Evolutionary conservation across 1,139 yeast species (phyloP).

Genomic region (Kazachstania sp.): DNA sequence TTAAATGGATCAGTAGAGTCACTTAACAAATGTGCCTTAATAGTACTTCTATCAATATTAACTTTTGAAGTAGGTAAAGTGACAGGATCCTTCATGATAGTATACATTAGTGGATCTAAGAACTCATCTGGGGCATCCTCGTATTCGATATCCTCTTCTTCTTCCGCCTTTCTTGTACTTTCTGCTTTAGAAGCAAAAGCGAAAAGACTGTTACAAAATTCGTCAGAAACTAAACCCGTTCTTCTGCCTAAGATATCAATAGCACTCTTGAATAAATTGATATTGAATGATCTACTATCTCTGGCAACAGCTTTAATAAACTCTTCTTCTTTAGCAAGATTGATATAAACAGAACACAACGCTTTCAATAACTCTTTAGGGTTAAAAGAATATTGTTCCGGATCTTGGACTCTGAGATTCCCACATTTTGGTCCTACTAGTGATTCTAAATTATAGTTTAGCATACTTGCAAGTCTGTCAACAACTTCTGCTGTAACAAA

Average conservation of each 20-base stretch:
- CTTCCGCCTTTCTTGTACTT: conserved; percentile 50
- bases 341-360: conserved; percentile 66
- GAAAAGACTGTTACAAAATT: conserved; percentile 43
- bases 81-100: conserved; percentile 94
- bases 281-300: conserved; percentile 80
- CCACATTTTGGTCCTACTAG: conserved; percentile 94
- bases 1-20: conserved; percentile 97
- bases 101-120: conserved; percentile 92
- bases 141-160: conserved; percentile 74
- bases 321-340: conserved; percentile 53
- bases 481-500: conserved; percentile 86
- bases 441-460: conserved; percentile 81
- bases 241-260: conserved; percentile 49
- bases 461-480: conserved; percentile 90
- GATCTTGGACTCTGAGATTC: conserved; percentile 74
- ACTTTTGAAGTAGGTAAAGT: conserved; percentile 77
- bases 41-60: conserved; percentile 80
- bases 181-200: conserved; percentile 60
- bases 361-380: conserved; percentile 66
- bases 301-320: conserved; percentile 77
- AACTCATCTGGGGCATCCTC: conserved; percentile 97
- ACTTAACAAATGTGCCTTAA: conserved; percentile 85
- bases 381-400: conserved; percentile 74
- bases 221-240: conserved; percentile 44
- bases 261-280: conserved; percentile 61